phyloP scores from a whole-genome alignment of 1,139 yeast species.

The Pichia sp. region DNA sequence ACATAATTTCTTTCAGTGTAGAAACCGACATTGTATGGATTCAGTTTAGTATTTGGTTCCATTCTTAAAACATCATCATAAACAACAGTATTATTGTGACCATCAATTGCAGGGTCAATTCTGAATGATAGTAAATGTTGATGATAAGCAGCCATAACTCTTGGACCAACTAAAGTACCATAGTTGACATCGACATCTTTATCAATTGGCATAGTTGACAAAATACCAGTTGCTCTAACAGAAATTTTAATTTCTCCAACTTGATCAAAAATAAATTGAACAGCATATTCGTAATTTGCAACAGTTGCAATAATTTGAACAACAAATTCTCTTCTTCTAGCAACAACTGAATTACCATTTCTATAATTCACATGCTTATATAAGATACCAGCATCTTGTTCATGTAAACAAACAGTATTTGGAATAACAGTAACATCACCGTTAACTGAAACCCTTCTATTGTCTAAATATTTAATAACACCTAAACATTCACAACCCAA shows the following conservation, averaged over 20 bases:
- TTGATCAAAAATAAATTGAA: slow-evolving; percentile 72
- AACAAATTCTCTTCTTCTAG: slow-evolving; percentile 80
- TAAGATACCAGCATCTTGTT: slow-evolving; percentile 76
- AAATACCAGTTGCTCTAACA: slow-evolving; percentile 84
- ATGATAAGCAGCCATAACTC: slow-evolving; percentile 83
- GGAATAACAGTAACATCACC: slow-evolving; percentile 66
- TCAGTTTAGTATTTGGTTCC: slow-evolving; percentile 49
- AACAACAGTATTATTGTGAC: slow-evolving; percentile 71
- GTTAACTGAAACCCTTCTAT: slow-evolving; percentile 48
- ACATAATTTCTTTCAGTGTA: slow-evolving; percentile 56
- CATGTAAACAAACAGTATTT: slow-evolving; percentile 83
- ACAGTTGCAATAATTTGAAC: slow-evolving; percentile 86
- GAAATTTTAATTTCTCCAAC: slow-evolving; percentile 81
- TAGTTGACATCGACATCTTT: slow-evolving; percentile 59
- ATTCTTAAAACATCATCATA: slow-evolving; percentile 68
- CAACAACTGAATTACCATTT: slow-evolving; percentile 65
- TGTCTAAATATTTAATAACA: slow-evolving; percentile 73
- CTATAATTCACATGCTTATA: slow-evolving; percentile 84
- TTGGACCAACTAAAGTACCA: slow-evolving; percentile 83
- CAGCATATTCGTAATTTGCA: slow-evolving; percentile 81
- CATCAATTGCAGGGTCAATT: slow-evolving; percentile 84
- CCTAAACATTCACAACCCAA: slow-evolving; percentile 91
- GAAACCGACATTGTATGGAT: slow-evolving; percentile 75
- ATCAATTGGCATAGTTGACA: slow-evolving; percentile 80
- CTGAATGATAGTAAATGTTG: slow-evolving; percentile 82